Evolutionary conservation across 495 filamentous ascomycete species (phyloP).

Genomic region (Bacidia gigantensis): DNA sequence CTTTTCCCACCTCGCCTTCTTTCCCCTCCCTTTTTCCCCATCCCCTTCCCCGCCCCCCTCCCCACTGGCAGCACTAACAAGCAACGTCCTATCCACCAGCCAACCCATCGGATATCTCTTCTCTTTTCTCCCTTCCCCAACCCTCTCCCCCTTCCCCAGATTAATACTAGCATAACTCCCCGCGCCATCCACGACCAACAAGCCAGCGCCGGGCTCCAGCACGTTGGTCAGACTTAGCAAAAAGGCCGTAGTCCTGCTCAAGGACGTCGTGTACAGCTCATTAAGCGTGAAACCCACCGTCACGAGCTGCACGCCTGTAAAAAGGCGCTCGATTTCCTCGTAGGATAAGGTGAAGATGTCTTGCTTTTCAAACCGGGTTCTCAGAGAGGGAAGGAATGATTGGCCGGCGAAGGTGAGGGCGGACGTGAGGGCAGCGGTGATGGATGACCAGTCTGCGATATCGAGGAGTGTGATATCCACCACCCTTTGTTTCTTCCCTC

Average conservation of each 20-base stretch:
- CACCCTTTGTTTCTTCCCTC: not conserved
- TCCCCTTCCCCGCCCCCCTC: slow-evolving; percentile 3
- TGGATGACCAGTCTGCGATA: slow-evolving; percentile 58
- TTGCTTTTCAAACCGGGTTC: slow-evolving; percentile 35
- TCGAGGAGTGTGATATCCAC: slow-evolving; percentile 58
- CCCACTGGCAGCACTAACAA: slow-evolving; percentile 29
- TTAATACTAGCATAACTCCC: slow-evolving; percentile 77
- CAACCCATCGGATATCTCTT: slow-evolving; percentile 88
- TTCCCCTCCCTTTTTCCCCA: slow-evolving; percentile 1
- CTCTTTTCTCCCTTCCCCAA: slow-evolving; percentile 23
- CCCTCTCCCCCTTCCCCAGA: slow-evolving; percentile 26
- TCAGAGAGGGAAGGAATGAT: slow-evolving; percentile 26
- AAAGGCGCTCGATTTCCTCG: slow-evolving; percentile 26
- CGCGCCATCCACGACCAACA: slow-evolving; percentile 85
- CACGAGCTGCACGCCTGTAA: slow-evolving; percentile 39
- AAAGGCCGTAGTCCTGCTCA: slow-evolving; percentile 59
- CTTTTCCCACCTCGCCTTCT: not conserved
- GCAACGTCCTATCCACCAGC: slow-evolving; percentile 71
- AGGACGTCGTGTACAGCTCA: slow-evolving; percentile 72
- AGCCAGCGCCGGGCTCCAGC: slow-evolving; percentile 42
- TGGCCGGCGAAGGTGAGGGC: slow-evolving; percentile 28
- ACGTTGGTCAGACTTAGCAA: slow-evolving; percentile 48
- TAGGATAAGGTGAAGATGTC: slow-evolving; percentile 47
- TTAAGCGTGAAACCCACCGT: slow-evolving; percentile 95
- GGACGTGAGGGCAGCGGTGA: slow-evolving; percentile 41